phyloP scores from a whole-genome alignment of 306 rosid species.

The Oxytropis ochrocephala region DNA sequence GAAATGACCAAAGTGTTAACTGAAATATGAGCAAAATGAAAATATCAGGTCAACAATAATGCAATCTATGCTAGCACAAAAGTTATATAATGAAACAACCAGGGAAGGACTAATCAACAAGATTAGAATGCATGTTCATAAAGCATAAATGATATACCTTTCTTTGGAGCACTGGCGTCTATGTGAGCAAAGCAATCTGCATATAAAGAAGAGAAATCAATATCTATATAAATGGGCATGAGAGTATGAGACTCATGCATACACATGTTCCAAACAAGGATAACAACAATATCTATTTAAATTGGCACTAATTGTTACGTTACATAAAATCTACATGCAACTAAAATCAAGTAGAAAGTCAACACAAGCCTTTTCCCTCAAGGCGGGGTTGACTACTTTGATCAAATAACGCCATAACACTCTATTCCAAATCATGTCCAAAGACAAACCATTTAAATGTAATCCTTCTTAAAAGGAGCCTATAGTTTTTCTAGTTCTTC shows the following conservation, averaged over 20 bases:
- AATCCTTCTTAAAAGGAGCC: no score
- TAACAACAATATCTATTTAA: not conserved
- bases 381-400: not conserved
- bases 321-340: not conserved
- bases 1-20: slow-evolving; percentile 62
- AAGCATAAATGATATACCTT: slow-evolving; percentile 35
- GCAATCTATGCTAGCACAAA: not conserved
- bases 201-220: slow-evolving; percentile 19
- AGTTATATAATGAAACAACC: not conserved
- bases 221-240: not conserved
- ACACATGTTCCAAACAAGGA: not conserved
- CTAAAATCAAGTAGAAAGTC: not conserved
- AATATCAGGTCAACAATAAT: slow-evolving; percentile 23
- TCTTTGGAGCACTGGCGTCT: slow-evolving; percentile 28
- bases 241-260: not conserved
- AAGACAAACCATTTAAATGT: no score
- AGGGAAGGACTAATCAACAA: not conserved
- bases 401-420: no score
- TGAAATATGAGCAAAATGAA: slow-evolving; percentile 26
- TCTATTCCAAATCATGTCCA: no score
- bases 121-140: not conserved
- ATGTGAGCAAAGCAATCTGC: slow-evolving; percentile 72
- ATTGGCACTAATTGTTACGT: not conserved
- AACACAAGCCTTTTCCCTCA: not conserved
- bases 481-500: no score